Conservation (phyloP, 2,329 filamentous ascomycete species). For the Lasiodiplodia theobromae region DNA sequence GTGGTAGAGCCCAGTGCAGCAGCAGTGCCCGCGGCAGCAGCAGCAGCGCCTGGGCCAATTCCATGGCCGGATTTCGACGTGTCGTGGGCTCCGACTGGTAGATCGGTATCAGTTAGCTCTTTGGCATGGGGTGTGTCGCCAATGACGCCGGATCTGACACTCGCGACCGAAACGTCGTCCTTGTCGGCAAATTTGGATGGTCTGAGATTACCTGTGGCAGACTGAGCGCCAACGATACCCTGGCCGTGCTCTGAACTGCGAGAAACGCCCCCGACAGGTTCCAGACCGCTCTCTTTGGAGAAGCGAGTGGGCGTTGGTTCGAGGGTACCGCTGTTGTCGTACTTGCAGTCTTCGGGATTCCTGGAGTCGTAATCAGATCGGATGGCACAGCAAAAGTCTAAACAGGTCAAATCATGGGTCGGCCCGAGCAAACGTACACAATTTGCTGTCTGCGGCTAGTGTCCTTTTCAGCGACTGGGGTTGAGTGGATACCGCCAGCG, state of each 20-base stretch:
- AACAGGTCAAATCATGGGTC: neutral
- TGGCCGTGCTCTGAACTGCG: slow-evolving; percentile 13
- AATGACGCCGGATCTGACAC: slow-evolving; percentile 51
- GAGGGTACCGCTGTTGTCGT: slow-evolving; percentile 26
- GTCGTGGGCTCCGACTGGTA: slow-evolving; percentile 5
- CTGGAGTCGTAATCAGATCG: neutral
- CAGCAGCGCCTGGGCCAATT: neutral
- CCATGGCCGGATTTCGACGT: neutral
- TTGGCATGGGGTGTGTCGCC: slow-evolving; percentile 37
- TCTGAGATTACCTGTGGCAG: slow-evolving; percentile 26
- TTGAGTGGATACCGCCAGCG: neutral
- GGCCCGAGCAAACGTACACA: neutral
- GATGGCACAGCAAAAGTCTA: neutral
- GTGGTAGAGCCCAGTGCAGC: slow-evolving; percentile 36
- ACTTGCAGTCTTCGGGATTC: slow-evolving; percentile 34
- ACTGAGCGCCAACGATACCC: slow-evolving; percentile 2
- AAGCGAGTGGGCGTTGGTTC: slow-evolving; percentile 5
- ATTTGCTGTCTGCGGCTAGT: neutral
- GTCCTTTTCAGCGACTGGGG: neutral
- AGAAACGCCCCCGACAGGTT: slow-evolving; percentile 16
- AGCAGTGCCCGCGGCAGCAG: slow-evolving; percentile 9
- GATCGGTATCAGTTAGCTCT: slow-evolving; percentile 23
- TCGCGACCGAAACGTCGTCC: slow-evolving; percentile 40
- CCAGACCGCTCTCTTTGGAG: neutral
- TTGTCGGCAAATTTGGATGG: slow-evolving; percentile 13